Evolutionary conservation across 1,284 basidiomycete species (phyloP).

Genomic region (Chiua sp.): DNA sequence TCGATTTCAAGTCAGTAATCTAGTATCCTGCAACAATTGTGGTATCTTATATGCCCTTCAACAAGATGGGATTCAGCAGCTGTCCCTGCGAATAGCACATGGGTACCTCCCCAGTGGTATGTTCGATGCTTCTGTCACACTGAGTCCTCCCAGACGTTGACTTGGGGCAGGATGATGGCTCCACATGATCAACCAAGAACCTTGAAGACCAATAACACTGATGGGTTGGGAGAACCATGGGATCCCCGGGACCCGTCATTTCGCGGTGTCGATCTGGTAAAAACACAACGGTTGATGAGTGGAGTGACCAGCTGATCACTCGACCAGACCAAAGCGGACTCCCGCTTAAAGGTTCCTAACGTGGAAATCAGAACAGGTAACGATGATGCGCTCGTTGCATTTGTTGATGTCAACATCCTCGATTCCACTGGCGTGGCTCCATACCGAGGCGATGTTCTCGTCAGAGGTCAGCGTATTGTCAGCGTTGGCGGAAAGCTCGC

Average conservation of each 20-base stretch:
- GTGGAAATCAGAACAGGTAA: slow-evolving; percentile 31
- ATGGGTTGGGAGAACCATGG: slow-evolving; percentile 34
- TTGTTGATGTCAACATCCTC: slow-evolving; percentile 38
- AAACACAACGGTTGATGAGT: background rate
- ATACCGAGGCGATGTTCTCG: slow-evolving; percentile 38
- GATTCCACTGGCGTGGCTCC: slow-evolving; percentile 38
- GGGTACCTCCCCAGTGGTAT: slow-evolving; percentile 32
- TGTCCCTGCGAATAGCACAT: slow-evolving; percentile 27
- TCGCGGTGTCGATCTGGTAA: slow-evolving; percentile 30
- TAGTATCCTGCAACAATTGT: background rate
- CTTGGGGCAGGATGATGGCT: slow-evolving; percentile 24
- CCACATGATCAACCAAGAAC: slow-evolving; percentile 3
- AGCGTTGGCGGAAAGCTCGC: slow-evolving; percentile 28
- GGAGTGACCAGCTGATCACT: background rate
- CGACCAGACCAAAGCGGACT: slow-evolving; percentile 26
- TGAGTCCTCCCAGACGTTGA: background rate
- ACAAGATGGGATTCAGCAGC: slow-evolving; percentile 32
- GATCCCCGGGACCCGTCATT: slow-evolving; percentile 25
- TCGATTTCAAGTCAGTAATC: slow-evolving; percentile 23
- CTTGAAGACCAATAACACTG: slow-evolving; percentile 5
- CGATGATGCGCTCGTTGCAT: slow-evolving; percentile 29
- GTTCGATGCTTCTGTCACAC: background rate
- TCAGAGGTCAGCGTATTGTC: slow-evolving; percentile 36
- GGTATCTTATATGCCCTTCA: slow-evolving; percentile 2
- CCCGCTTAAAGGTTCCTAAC: slow-evolving; percentile 28